Evolutionary conservation across 2,329 filamentous ascomycete genomes (phyloP), one percentile per base, ranked within the genome.

Genomic region (Cucurbitaria berberidis): DNA sequence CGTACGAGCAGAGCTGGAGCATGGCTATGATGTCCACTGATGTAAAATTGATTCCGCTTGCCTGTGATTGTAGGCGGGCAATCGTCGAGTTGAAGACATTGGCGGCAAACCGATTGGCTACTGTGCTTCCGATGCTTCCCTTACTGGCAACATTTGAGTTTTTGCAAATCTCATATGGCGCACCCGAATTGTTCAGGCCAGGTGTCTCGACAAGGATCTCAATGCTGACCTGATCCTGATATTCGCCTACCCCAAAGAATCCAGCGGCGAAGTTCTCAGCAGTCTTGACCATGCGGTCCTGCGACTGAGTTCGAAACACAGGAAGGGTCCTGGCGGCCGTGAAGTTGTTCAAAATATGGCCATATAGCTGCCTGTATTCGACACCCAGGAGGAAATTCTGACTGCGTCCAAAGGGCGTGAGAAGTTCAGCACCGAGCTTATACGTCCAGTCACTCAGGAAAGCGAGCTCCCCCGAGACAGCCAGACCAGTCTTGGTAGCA

Each of bases 341-440:
- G 51, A 79, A 79, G 63, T 79, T 79, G 55, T 78, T 79, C 36
- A 80, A 72, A 11, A 79, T 69, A 41, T 76, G 64, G 7, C 77
- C 67, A 24, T 71, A 79, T n/a, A 79, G 67, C 54, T 78, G 72
- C 15, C 77, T 74, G 51, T 78, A 70, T 46, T 69, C 66, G 11
- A 78, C 57, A 8, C 77, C 77, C 3, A 79, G 68, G 11, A 76
- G 58, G 57, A 79, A 79, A 45, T 74, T 69, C 58, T 81, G 64
- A 45, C 63, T 64, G 39, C 68, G 67, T 16, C 68, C 68, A 40
- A 67, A 71, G 3, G 68, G 67, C 0, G 67, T 71, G 0, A 71
- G 60, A 5, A 71, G 59, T 29, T 71, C 68, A 15, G 67, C 67
- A 21, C 68, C 67, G 8, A 71, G 59, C 47, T 67, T 68, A 40